Evolutionary conservation across 2,329 filamentous ascomycete genomes (phyloP), one percentile per base, ranked within the genome.

Genomic region (Calonectria crousiana): DNA sequence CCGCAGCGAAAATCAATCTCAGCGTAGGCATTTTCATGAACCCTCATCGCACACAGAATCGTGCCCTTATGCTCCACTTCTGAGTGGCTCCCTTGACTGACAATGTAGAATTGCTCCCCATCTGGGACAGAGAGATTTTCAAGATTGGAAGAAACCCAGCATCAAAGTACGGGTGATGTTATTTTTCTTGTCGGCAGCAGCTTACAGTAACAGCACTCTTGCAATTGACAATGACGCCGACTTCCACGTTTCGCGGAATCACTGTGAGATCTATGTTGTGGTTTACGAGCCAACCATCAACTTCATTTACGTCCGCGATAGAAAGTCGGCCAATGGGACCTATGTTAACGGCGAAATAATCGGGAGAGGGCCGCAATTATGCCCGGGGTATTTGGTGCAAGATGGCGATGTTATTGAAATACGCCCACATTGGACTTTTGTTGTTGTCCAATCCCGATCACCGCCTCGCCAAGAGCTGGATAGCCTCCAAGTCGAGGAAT

Each of bases 251-350:
- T 92, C 90, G 1, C 87, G 89, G 67, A 85, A 86, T 32, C 90
- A 92, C 69, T 89, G 90, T 75, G 88, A 91, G 76, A 83, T 92
- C 38, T 92, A 91, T 78, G 88, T 87, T 1, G 83, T 92, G 51
- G 79, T 87, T 13, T 90, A 90, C 74, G 89, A 91, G 56, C 80
- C 82, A 26, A 82, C 80, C 11, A 70, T 82, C 76, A 83, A 84
- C 56, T 81, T 90, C 69, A 81, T 92, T 51, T 92, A 91, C 75
- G 89, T 91, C 34, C 88, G 90, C 18, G 90, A 92, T 76, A 86
- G 88, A 30, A 87, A 87, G 67, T 91, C 90, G 6, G 83, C 83
- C 20, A 89, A 89, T 69, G 90, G 90, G 3, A 92, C 90, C 0
- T 88, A 84, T 67, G 86, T 92, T 47, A 90, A 91, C 71, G 84